Base-by-base conservation (phyloP, 1,139 yeast genomes). In the Taiozyma onychis region DNA sequence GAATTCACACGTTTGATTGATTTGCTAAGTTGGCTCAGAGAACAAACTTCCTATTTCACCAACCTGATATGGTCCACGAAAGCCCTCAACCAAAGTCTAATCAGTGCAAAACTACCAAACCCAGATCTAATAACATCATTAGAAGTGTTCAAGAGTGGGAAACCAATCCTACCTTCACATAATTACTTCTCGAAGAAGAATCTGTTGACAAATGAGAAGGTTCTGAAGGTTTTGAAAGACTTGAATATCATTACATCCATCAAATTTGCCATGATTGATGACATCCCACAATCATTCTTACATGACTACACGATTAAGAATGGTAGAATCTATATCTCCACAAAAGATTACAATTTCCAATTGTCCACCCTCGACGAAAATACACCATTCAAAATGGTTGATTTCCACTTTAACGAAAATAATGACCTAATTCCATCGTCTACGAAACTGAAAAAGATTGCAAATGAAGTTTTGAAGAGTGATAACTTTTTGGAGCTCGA, bases 111-210 rank as follows among this genome's bases (percentile, higher is more conserved):
- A 62, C 70, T 91, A 52, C 95, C 97, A 8, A 88, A 89, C 66
- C 93, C 96, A 1, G 98, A 93, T 66, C 67, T 93, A 35, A 77
- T 82, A 42, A 90, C 97, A 0, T 89, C 96, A 2, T 72, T 93
- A 57, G 96, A 93, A 62, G 97, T 93, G 1, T 72, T 90, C 47
- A 77, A 83, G 41, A 75, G 80, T 44, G 96, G 96, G 3, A 73
- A 87, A 56, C 97, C 98, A 2, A 81, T 81, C 46, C 73, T 88
- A 44, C 85, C 91, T 2, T 75, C 87, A 1, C 83, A 85, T 63
- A 77, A 78, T 56, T 80, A 13, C 9, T 18, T 83, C 58, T 69
- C 81, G 41, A 75, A 77, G 28, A 72, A 72, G n/a, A 75, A 72
- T 21, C 70, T 90, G 3, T 73, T 83, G 3, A 73, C 83, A 13